Evolutionary conservation across 106 monocot genomes (phyloP), one percentile per base, ranked within the genome.

Genomic region (Platanthera zijinensis): DNA sequence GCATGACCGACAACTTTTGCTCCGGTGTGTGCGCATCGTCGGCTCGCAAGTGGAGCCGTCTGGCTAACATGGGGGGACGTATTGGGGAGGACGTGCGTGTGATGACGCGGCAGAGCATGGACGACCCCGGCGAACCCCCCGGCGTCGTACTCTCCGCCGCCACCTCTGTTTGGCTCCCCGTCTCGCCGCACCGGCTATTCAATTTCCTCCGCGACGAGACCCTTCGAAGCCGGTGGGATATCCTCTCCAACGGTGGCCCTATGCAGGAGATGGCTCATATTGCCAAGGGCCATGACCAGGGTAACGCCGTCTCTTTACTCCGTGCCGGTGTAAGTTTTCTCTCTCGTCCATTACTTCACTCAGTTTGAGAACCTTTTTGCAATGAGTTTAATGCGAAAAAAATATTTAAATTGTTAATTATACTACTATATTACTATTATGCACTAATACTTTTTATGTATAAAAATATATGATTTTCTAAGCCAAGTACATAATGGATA

Each of bases 251-350:
- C 52, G 96, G 96, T 51, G 92, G 83, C 4, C 92, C 96, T 10
- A 96, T 96, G 92, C 93, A 90, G 79, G 90, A 93, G 85, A 87
- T 96, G 89, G 87, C 92, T 5, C 90, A 90, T 76, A 93, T 96
- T 48, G 82, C 96, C 57, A 96, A 96, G 76, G 96, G 96, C 13
- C 90, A 87, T 63, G 79, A 90, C 17, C 83, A 83, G 30, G 96
- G 96, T 84, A 96, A 96, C 69, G 84, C 90, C 18, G 92, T 96
- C 74, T 87, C 89, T 13, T 85, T 96, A 39, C 92, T 96, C 57
- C 82, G 90, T 10, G 90, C 90, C 53, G 87, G 78, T 68, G 92
- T 89, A 77, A 80, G 90, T 74, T 5, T 63, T 2, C 66, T n/a
- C 39, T 39, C 39, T 39, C 2, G 0, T 39, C 1, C 39, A 39